phyloP scores from a whole-genome alignment of 441 rosid species.

The Eruca vesicaria region DNA sequence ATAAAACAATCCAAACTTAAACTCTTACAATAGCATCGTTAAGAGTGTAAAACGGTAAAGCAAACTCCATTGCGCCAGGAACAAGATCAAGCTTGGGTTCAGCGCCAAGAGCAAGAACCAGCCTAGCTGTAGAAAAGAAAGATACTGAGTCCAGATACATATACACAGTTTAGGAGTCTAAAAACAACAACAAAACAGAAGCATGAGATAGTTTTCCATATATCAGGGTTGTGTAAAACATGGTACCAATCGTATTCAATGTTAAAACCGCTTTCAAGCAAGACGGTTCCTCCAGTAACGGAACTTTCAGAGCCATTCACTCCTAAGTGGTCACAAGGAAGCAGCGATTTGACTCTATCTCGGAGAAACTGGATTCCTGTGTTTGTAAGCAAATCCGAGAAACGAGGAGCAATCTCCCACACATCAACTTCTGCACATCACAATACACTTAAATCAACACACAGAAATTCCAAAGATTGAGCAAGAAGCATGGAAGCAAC shows the following conservation, averaged over 20 bases:
- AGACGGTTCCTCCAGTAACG: slow-evolving; percentile 71
- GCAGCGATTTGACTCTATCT: slow-evolving; percentile 73
- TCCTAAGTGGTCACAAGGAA: slow-evolving; percentile 67
- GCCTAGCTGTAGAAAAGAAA: slow-evolving; percentile 73
- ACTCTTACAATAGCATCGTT: slow-evolving; percentile 86
- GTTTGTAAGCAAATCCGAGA: slow-evolving; percentile 79
- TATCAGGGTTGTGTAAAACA: slow-evolving; percentile 12
- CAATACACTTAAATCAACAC: not conserved
- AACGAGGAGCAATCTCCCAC: slow-evolving; percentile 98
- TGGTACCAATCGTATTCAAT: slow-evolving; percentile 93
- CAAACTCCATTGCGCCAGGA: slow-evolving; percentile 89
- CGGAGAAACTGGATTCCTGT: slow-evolving; percentile 72
- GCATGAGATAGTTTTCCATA: not conserved
- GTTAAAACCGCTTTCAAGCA: slow-evolving; percentile 76
- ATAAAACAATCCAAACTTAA: not conserved
- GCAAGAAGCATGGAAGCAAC: not conserved
- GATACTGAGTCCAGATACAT: slow-evolving; percentile 39
- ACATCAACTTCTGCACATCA: slow-evolving; percentile 78
- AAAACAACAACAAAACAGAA: not conserved
- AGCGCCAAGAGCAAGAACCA: slow-evolving; percentile 99
- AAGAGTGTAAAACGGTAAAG: slow-evolving; percentile 80
- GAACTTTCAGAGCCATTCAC: slow-evolving; percentile 45
- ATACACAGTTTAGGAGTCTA: not conserved
- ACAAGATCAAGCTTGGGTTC: slow-evolving; percentile 76
- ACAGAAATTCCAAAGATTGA: slow-evolving; percentile 4